A percentile compares a stretch with the other conserved stretches of the same genome.
These are phyloP conservation scores for Nitzschia putrida DNA, from an alignment of 108 stramenopile species.

Conservation along the genomic window DNA sequence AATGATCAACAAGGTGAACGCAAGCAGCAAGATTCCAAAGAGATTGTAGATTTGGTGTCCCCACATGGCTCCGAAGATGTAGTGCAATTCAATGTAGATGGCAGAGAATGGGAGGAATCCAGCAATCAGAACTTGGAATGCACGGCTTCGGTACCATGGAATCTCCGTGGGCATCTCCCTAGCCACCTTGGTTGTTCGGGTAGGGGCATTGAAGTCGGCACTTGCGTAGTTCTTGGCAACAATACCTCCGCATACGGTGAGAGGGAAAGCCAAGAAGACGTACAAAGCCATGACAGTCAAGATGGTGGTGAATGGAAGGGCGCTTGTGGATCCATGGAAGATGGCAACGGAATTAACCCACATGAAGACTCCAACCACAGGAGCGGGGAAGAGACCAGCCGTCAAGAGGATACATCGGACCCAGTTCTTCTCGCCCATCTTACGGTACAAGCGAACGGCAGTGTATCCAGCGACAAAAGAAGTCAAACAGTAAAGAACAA, in stretches of 20 bases:
- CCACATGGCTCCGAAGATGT: conserved; percentile 98
- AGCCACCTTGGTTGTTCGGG: conserved; percentile 96
- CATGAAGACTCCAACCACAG: conserved; percentile 81
- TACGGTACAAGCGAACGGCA: conserved; percentile 84
- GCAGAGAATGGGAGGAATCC: conserved; percentile 98
- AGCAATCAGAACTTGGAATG: conserved; percentile 85
- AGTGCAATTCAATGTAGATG: conserved; percentile 97
- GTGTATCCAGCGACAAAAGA: conserved; percentile 87
- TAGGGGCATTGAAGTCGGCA: conserved; percentile 92
- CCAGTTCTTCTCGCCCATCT: conserved; percentile 94
- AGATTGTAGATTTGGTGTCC: conserved; percentile 99
- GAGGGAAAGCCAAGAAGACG: conserved; percentile 84
- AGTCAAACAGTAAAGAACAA: conserved; percentile 91
- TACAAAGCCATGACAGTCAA: conserved; percentile 82
- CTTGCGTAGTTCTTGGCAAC: conserved; percentile 85
- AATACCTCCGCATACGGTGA: conserved; percentile 91
- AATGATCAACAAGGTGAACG: conserved; percentile 89
- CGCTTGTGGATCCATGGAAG: conserved; percentile 90
- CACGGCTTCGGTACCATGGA: conserved; percentile 76
- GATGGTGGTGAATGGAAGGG: conserved; percentile 92
- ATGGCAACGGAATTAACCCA: conserved; percentile 93
- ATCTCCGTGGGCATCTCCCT: conserved; percentile 90
- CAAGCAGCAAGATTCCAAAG: conserved; percentile 95
- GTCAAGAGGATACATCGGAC: conserved; percentile 86
- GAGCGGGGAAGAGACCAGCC: conserved; percentile 86